Conservation (phyloP, 371 early-diverging fungal genomes). For the Syncephalis plumigaleata region DNA sequence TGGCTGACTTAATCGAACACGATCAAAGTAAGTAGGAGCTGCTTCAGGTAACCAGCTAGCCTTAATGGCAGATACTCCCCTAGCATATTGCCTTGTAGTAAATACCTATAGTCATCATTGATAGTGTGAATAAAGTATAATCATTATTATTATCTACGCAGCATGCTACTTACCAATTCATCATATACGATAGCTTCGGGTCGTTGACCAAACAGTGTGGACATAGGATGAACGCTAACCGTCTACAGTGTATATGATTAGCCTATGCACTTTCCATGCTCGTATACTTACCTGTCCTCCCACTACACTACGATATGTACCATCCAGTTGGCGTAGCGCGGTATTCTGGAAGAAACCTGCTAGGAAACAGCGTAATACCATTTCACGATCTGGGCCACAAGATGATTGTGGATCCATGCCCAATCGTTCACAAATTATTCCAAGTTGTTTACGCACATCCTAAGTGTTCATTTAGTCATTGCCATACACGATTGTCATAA, state of each 20-base stretch:
- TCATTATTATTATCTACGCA: too few relatives aligned
- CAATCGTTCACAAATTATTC: slow-evolving; percentile 46
- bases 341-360: slow-evolving; percentile 83
- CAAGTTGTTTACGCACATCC: slow-evolving; percentile 78
- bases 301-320: slow-evolving; percentile 63
- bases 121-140: too few relatives aligned
- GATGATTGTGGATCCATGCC: slow-evolving; percentile 39
- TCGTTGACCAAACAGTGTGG: slow-evolving; percentile 62
- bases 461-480: slow-evolving; percentile 6
- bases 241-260: slow-evolving; percentile 16
- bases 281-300: slow-evolving; percentile 25
- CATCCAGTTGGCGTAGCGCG: slow-evolving; percentile 76
- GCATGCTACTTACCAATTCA: slow-evolving; percentile 63
- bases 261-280: neutral
- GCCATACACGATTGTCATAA: neutral
- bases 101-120: slow-evolving; percentile 30
- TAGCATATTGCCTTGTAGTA: slow-evolving; percentile 75
- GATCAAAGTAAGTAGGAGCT: slow-evolving; percentile 61
- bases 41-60: slow-evolving; percentile 66
- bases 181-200: slow-evolving; percentile 76
- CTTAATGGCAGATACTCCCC: slow-evolving; percentile 68
- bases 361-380: slow-evolving; percentile 64
- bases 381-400: slow-evolving; percentile 52
- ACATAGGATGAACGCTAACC: slow-evolving; percentile 79
- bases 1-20: neutral